Conservation (phyloP, 139 green algal genomes). For the Micractinium sp. region DNA sequence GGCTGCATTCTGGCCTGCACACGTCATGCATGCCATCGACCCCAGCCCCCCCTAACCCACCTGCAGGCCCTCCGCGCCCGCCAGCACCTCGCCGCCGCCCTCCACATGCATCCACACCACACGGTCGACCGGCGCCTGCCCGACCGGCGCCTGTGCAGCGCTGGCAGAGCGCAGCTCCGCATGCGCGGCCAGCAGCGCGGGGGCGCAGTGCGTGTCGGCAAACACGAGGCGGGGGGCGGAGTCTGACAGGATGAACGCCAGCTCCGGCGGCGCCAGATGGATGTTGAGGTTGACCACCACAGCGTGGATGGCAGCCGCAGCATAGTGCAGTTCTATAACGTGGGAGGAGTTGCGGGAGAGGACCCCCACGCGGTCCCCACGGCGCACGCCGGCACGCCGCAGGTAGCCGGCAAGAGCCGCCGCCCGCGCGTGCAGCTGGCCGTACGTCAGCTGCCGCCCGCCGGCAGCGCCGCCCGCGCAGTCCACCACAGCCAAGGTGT, state of each 20-base stretch:
- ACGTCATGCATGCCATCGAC: background rate
- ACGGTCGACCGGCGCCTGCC: background rate
- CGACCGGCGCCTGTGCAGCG: background rate
- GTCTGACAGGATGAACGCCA: slow-evolving; percentile 75
- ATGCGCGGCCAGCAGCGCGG: slow-evolving; percentile 31
- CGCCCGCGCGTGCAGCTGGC: slow-evolving; percentile 38
- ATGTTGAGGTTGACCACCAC: slow-evolving; percentile 88
- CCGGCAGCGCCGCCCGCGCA: slow-evolving; percentile 33
- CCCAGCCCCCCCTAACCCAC: background rate
- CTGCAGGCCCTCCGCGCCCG: background rate
- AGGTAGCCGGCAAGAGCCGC: slow-evolving; percentile 47
- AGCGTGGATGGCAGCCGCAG: slow-evolving; percentile 70
- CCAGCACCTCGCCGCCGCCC: background rate
- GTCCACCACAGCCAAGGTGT: slow-evolving; percentile 62
- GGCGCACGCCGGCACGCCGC: slow-evolving; percentile 29
- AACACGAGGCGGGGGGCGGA: slow-evolving; percentile 61
- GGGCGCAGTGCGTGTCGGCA: slow-evolving; percentile 42
- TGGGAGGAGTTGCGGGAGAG: slow-evolving; percentile 71
- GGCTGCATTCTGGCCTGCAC: background rate
- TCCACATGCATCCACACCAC: slow-evolving; percentile 43
- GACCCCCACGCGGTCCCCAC: slow-evolving; percentile 71
- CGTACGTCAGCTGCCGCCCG: slow-evolving; percentile 47
- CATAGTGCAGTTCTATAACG: slow-evolving; percentile 78
- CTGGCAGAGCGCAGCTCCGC: slow-evolving; percentile 6
- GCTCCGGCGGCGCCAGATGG: slow-evolving; percentile 71